Percentiles rank a stretch among this genome's conserved stretches.
These are phyloP conservation scores for Lachnellula suecica DNA, from an alignment of 2,329 filamentous ascomycete genomes.

Conservation along the genomic window DNA sequence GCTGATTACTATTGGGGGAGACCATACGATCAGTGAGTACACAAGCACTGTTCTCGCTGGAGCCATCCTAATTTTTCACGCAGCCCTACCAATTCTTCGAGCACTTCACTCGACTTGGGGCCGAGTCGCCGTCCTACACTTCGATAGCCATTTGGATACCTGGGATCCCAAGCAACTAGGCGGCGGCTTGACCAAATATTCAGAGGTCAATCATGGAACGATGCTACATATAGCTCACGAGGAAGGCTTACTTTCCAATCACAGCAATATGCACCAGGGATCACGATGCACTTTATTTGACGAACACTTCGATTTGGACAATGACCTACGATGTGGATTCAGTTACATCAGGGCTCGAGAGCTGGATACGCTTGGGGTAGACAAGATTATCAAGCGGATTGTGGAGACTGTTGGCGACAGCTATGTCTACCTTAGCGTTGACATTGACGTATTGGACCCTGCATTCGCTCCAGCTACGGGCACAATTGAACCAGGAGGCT, in stretches of 20 bases:
- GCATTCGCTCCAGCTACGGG: constrained; percentile 33
- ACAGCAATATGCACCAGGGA: constrained; percentile 33
- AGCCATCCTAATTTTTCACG: neutral
- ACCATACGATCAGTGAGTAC: constrained; percentile 32
- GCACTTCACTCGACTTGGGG: constrained; percentile 31
- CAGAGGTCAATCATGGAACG: constrained; percentile 32
- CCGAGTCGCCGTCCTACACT: constrained; percentile 29
- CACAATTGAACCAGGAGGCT: constrained; percentile 33
- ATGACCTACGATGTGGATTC: constrained; percentile 32
- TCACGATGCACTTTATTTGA: constrained; percentile 26
- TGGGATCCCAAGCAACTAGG: constrained; percentile 32
- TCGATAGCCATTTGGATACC: constrained; percentile 32
- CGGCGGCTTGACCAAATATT: constrained; percentile 28
- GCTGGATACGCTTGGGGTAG: constrained; percentile 28
- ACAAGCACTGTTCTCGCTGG: neutral
- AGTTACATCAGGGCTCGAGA: constrained; percentile 28
- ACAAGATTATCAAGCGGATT: constrained; percentile 26
- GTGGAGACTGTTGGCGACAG: constrained; percentile 29
- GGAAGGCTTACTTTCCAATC: constrained; percentile 30
- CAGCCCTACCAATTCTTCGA: constrained; percentile 31
- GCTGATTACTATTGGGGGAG: constrained; percentile 30
- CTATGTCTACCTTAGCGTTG: constrained; percentile 32
- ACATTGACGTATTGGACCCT: constrained; percentile 33
- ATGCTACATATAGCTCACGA: constrained; percentile 35
- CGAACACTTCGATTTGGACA: constrained; percentile 29